Conservation (phyloP, 2,329 filamentous ascomycete species). For the Alternaria metachromatica region DNA sequence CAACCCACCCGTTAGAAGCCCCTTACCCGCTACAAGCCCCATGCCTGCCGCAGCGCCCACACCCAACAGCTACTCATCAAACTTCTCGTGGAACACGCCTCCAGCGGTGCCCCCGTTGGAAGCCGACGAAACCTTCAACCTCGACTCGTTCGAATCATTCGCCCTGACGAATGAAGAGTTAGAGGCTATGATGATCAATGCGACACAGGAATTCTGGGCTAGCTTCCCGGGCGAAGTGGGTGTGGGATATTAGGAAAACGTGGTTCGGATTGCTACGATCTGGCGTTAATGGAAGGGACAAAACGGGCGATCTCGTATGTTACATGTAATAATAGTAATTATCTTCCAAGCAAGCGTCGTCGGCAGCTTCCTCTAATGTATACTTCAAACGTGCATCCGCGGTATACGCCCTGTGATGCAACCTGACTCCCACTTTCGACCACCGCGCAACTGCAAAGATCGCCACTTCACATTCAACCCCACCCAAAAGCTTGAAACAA, state of each 20-base stretch:
- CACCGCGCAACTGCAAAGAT: not conserved
- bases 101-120: conserved; percentile 36
- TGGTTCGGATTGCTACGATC: not conserved
- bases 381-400: not conserved
- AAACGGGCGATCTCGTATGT: not conserved
- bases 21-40: conserved; percentile 21
- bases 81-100: conserved; percentile 30
- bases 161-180: conserved; percentile 45
- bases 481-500: not conserved
- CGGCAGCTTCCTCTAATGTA: not conserved
- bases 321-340: not conserved
- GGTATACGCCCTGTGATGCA: not conserved
- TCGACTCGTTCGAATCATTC: conserved; percentile 42
- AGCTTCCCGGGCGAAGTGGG: conserved; percentile 50
- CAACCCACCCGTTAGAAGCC: conserved; percentile 21
- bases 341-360: not conserved
- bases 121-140: conserved; percentile 41
- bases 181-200: conserved; percentile 48
- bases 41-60: conserved; percentile 30
- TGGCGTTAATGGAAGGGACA: not conserved
- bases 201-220: conserved; percentile 50
- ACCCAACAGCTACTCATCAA: conserved; percentile 29
- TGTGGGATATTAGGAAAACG: conserved; percentile 29
- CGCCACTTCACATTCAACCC: not conserved
- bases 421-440: not conserved